A percentile compares a stretch with the other conserved stretches of the same genome.
Evolutionary conservation across 2,329 filamentous ascomycete genomes (phyloP).

Genomic region (Chaetomium sp.): DNA sequence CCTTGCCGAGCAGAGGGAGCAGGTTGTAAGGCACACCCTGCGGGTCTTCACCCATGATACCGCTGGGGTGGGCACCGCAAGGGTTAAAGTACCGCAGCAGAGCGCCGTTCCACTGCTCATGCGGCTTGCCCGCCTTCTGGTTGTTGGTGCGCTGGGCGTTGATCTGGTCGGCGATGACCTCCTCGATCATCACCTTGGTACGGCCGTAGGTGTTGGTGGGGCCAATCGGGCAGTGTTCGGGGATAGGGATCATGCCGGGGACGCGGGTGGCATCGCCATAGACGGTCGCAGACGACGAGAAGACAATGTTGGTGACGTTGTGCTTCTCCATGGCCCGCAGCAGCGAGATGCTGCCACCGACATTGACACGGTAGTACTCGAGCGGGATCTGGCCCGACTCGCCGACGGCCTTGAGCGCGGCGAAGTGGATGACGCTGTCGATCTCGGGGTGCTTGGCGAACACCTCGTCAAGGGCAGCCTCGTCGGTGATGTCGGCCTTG

Average conservation of each 20-base stretch:
- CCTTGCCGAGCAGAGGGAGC: constrained; percentile 87
- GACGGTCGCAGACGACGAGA: constrained; percentile 95
- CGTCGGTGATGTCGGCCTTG: constrained; percentile 82
- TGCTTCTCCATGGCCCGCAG: constrained; percentile 81
- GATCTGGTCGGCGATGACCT: constrained; percentile 84
- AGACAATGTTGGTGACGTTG: constrained; percentile 94
- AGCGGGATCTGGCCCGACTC: constrained; percentile 90
- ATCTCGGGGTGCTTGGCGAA: constrained; percentile 87
- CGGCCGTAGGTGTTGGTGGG: constrained; percentile 97
- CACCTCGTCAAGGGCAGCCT: constrained; percentile 74
- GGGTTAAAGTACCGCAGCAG: constrained; percentile 98
- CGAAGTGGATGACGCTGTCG: constrained; percentile 98
- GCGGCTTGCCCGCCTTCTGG: constrained; percentile 70
- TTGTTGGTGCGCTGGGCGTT: constrained; percentile 78
- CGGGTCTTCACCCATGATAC: constrained; percentile 97
- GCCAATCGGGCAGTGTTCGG: constrained; percentile 90
- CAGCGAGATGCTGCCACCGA: constrained; percentile 82
- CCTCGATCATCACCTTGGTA: constrained; percentile 90
- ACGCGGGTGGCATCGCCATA: constrained; percentile 97
- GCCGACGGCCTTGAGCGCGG: constrained; percentile 94
- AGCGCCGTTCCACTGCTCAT: constrained; percentile 84
- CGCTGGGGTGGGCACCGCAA: constrained; percentile 85
- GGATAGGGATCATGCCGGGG: constrained; percentile 97
- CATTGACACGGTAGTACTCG: constrained; percentile 97
- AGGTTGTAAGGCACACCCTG: constrained; percentile 95